Conservation (phyloP, 306 rosid genomes). For the Aeschynomene evenia region DNA sequence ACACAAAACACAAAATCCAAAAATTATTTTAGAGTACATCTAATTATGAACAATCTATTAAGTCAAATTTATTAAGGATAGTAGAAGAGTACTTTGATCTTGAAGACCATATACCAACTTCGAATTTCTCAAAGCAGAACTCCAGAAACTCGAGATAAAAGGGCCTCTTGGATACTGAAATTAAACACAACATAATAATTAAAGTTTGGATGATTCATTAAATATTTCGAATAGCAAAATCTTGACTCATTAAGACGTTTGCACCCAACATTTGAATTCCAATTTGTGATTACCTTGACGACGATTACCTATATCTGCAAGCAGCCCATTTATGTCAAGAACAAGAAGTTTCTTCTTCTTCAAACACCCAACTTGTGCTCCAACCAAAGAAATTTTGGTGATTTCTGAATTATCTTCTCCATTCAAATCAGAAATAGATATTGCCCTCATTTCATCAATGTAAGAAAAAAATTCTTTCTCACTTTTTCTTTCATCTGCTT, state of each 20-base stretch:
- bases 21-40: neutral
- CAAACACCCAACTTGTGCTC: neutral
- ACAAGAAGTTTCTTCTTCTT: conserved; percentile 67
- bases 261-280: conserved; percentile 46
- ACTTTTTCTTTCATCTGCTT: no score
- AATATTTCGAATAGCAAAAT: conserved; percentile 11
- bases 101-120: conserved; percentile 73
- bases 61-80: neutral
- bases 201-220: neutral
- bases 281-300: conserved; percentile 45
- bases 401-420: no score
- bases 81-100: conserved; percentile 50
- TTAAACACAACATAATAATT: conserved; percentile 22
- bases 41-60: neutral
- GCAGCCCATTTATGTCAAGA: conserved; percentile 71
- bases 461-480: no score
- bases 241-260: conserved; percentile 52
- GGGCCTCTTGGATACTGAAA: conserved; percentile 73
- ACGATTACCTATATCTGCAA: conserved; percentile 58
- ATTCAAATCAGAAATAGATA: no score
- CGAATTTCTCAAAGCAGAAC: conserved; percentile 72
- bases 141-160: conserved; percentile 59
- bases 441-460: no score
- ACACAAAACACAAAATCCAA: conserved; percentile 5
- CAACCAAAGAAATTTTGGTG: no score